Conservation (phyloP, 495 filamentous ascomycete genomes). For the Hypoxylon intermedium region DNA sequence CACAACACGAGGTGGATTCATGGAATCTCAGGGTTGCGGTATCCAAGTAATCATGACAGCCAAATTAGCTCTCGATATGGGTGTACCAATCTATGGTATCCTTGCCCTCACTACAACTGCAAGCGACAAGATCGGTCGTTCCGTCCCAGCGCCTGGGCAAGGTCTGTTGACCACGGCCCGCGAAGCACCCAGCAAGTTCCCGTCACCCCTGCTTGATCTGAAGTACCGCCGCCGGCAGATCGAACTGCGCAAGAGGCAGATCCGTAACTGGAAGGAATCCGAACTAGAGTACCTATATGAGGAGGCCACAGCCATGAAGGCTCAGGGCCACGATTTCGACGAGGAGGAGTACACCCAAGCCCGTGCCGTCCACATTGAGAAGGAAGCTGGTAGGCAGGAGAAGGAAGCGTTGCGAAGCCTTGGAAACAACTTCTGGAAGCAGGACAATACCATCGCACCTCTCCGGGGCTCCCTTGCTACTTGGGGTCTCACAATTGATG, state of each 20-base stretch:
- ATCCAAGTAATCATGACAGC: slow-evolving; percentile 99
- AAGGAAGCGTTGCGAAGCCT: slow-evolving; percentile 88
- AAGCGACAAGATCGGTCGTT: slow-evolving; percentile 98
- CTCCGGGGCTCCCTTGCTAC: slow-evolving; percentile 93
- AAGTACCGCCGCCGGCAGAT: slow-evolving; percentile 96
- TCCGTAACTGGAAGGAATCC: slow-evolving; percentile 93
- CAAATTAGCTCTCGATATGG: slow-evolving; percentile 95
- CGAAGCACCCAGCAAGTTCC: slow-evolving; percentile 87
- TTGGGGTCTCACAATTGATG: slow-evolving; percentile 97
- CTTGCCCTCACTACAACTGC: slow-evolving; percentile 95
- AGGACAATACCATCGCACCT: slow-evolving; percentile 89
- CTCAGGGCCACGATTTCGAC: slow-evolving; percentile 72
- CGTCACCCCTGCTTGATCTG: slow-evolving; percentile 92
- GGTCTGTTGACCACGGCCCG: slow-evolving; percentile 98
- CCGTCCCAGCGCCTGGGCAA: slow-evolving; percentile 93
- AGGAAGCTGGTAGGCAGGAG: slow-evolving; percentile 87
- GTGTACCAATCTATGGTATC: slow-evolving; percentile 95
- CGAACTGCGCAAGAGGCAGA: slow-evolving; percentile 86
- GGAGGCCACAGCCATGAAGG: slow-evolving; percentile 89
- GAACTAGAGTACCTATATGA: slow-evolving; percentile 92
- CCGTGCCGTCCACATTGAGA: slow-evolving; percentile 83
- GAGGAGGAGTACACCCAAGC: slow-evolving; percentile 87
- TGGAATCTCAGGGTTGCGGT: slow-evolving; percentile 99
- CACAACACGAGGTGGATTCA: slow-evolving; percentile 95
- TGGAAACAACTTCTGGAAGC: slow-evolving; percentile 98